phyloP scores from a whole-genome alignment of 345 rosid genomes.

The Turritis glabra region DNA sequence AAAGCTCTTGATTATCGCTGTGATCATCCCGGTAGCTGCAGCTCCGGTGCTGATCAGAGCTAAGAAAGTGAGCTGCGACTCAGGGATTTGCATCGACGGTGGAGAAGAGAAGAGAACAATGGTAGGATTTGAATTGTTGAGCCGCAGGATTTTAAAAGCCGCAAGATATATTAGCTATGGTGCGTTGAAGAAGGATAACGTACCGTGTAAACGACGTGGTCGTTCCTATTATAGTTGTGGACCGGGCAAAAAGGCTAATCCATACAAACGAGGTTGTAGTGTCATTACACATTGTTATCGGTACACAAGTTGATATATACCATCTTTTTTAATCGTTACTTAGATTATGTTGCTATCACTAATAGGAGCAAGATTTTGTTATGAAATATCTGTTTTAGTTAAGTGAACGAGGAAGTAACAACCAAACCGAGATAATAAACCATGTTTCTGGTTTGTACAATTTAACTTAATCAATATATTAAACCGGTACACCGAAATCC shows the following conservation, averaged over 20 bases:
- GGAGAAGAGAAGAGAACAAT: conserved; percentile 13
- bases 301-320: neutral
- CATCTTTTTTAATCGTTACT: neutral
- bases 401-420: neutral
- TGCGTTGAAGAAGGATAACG: conserved; percentile 29
- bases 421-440: neutral
- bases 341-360: neutral
- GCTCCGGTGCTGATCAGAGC: conserved; percentile 5
- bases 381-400: neutral
- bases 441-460: neutral
- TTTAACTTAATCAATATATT: neutral
- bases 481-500: neutral
- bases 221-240: conserved; percentile 47
- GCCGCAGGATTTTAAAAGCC: conserved; percentile 10
- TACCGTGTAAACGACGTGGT: conserved; percentile 48
- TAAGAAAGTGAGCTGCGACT: neutral
- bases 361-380: neutral
- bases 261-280: conserved; percentile 48
- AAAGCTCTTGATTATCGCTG: conserved; percentile 12
- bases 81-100: conserved; percentile 4
- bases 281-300: conserved; percentile 43
- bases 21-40: neutral
- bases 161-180: conserved; percentile 45
- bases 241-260: conserved; percentile 35
- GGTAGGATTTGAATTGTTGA: neutral